Percentiles rank a stretch among this genome's conserved stretches.
phyloP scores from a whole-genome alignment of 2,329 filamentous ascomycete genomes.

The Colletotrichum lentis region DNA sequence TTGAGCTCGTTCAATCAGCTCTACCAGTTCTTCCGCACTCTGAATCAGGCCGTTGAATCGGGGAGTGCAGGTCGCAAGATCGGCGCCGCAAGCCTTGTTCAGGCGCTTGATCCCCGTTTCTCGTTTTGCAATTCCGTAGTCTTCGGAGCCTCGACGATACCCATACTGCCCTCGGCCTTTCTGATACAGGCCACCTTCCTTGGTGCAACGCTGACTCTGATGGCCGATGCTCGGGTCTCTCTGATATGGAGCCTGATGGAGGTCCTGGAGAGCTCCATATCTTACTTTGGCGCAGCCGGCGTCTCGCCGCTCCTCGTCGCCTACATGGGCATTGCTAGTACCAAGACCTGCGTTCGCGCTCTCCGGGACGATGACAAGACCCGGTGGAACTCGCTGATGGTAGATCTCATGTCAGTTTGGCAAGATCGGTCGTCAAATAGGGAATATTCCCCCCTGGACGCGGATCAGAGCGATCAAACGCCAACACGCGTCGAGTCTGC shows the following conservation, averaged over 20 bases:
- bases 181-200: slow-evolving; percentile 51
- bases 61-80: slow-evolving; percentile 36
- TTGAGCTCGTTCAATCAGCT: slow-evolving; percentile 55
- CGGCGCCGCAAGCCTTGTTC: slow-evolving; percentile 45
- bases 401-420: slow-evolving; percentile 44
- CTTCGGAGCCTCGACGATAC: slow-evolving; percentile 46
- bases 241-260: slow-evolving; percentile 50
- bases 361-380: slow-evolving; percentile 48
- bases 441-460: slow-evolving; percentile 34
- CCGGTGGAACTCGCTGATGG: slow-evolving; percentile 45
- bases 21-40: slow-evolving; percentile 49
- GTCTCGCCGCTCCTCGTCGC: slow-evolving; percentile 48
- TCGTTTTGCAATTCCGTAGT: slow-evolving; percentile 52
- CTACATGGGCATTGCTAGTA: slow-evolving; percentile 49
- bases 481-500: slow-evolving; percentile 21
- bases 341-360: slow-evolving; percentile 44
- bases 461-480: slow-evolving; percentile 39
- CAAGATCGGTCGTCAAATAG: slow-evolving; percentile 30
- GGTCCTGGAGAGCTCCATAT: slow-evolving; percentile 44
- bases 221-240: slow-evolving; percentile 47
- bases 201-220: slow-evolving; percentile 48
- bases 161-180: slow-evolving; percentile 48
- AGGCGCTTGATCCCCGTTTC: slow-evolving; percentile 47
- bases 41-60: slow-evolving; percentile 42
- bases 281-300: slow-evolving; percentile 46